These are phyloP conservation scores for Quercus lobata DNA, from an alignment of 331 rosid species.

Conservation along the genomic window DNA sequence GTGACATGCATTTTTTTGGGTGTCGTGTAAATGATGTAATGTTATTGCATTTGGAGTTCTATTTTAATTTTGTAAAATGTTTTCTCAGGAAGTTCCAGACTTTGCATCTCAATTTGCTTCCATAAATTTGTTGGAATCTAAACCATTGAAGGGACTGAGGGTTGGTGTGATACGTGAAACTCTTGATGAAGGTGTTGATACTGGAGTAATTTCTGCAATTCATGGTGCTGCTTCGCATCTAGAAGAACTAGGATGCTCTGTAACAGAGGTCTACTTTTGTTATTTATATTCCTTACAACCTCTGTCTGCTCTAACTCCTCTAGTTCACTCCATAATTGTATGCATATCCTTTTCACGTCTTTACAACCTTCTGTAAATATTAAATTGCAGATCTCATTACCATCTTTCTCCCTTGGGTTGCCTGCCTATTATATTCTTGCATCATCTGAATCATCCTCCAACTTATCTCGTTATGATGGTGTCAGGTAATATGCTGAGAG, in stretches of 20 bases:
- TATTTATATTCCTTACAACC: slow-evolving; percentile 10
- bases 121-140: slow-evolving; percentile 47
- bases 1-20: background rate
- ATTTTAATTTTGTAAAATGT: slow-evolving; percentile 13
- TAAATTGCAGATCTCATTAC: slow-evolving; percentile 75
- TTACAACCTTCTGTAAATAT: slow-evolving; percentile 3
- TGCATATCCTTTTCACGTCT: background rate
- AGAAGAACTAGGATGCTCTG: slow-evolving; percentile 82
- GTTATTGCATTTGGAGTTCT: background rate
- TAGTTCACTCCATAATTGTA: background rate
- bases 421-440: slow-evolving; percentile 96
- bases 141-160: slow-evolving; percentile 88
- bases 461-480: slow-evolving; percentile 95
- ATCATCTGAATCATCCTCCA: slow-evolving; percentile 92
- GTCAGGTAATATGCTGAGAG: slow-evolving; percentile 54
- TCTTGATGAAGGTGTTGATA: slow-evolving; percentile 76
- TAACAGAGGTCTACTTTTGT: slow-evolving; percentile 58
- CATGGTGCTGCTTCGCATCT: slow-evolving; percentile 84
- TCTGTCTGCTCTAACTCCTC: background rate
- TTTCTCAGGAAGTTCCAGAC: slow-evolving; percentile 73
- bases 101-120: slow-evolving; percentile 46
- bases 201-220: slow-evolving; percentile 63
- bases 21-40: background rate
- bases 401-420: slow-evolving; percentile 94
- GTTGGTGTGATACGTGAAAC: slow-evolving; percentile 90